Base-by-base conservation (phyloP, 768 basidiomycete species). In the Gymnopilus dilepis region DNA sequence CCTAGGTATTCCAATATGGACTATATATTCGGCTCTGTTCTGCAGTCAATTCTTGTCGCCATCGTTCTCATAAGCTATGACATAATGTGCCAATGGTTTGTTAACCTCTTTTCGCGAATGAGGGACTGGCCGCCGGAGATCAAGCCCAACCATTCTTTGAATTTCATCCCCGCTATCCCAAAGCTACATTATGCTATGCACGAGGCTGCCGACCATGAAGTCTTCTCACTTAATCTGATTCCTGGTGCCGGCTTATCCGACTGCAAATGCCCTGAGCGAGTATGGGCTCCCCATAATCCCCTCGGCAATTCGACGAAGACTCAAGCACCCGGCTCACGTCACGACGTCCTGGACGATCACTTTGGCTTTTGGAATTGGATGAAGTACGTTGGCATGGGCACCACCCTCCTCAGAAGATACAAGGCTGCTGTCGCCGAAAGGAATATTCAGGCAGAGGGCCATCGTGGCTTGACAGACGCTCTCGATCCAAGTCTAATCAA, bases 111-210 rank as follows among this genome's bases (percentile, higher is more conserved):
- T 22, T 34, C 24, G n/a, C 69, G 70, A 13, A 58, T 72, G 26
- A 8, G 47, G 6, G n/a, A 54, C 3, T 53, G 30, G 41, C 61
- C 41, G 37, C 41, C 51, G 1, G n/a, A 42, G 13, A 28, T 61
- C 12, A 2, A 38, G 45, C 6, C 54, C 1, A 3, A n/a, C 7
- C 6, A 56, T 1, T 57, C 1, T 21, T 54, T 26, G 42, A 37
- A 21, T 7, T 26, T 74, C 8, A 34, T 57, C 5, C 53, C 60
- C 2, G 57, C 56, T 1, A 64, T 77, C 28, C 74, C 73, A 1
- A 76, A 77, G 58, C 65, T 74, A 8, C 77, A 77, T 59, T 47
- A 72, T 17, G 58, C 56, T 15, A 72, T 69, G n/a, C 77, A 78
- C 53, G 26, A 38, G 0, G 41, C 40, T 4, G 69, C n/a, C n/a